Evolutionary conservation across 495 filamentous ascomycete species (phyloP).

Genomic region (Echria macrotheca): DNA sequence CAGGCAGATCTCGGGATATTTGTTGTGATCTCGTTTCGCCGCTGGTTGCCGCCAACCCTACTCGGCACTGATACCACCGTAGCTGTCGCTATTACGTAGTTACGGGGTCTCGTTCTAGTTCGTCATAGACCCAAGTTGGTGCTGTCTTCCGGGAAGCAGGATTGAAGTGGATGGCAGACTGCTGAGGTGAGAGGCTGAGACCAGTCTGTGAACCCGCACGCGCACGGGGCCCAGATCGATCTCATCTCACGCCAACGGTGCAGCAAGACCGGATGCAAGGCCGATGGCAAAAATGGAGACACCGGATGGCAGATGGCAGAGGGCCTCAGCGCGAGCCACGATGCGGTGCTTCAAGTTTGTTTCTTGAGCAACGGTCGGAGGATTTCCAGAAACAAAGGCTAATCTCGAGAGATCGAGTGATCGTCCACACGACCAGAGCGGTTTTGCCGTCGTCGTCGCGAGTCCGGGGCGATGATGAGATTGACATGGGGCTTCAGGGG

Average conservation of each 20-base stretch:
- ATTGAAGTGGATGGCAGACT: too few species aligned
- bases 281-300: too few species aligned
- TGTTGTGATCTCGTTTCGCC: constrained; percentile 17
- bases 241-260: constrained; percentile 6
- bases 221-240: constrained; percentile 8
- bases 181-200: not conserved
- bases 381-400: constrained; percentile 33
- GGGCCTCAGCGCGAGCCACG: not conserved
- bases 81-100: too few species aligned
- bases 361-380: constrained; percentile 26
- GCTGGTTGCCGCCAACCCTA: too few species aligned
- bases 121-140: too few species aligned
- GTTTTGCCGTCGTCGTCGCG: constrained; percentile 8
- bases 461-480: constrained; percentile 6
- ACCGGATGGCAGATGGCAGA: not conserved
- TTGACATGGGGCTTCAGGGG: constrained; percentile 23
- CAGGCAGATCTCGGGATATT: constrained; percentile 11
- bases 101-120: too few species aligned
- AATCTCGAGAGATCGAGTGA: constrained; percentile 25
- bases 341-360: constrained; percentile 19
- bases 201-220: not conserved
- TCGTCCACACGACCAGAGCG: constrained; percentile 5
- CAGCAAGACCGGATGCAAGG: constrained; percentile 2
- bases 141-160: too few species aligned
- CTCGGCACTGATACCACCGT: too few species aligned